These are phyloP conservation scores for Tothia fuscella DNA, from an alignment of 2,329 filamentous ascomycete genomes.

Conservation along the genomic window DNA sequence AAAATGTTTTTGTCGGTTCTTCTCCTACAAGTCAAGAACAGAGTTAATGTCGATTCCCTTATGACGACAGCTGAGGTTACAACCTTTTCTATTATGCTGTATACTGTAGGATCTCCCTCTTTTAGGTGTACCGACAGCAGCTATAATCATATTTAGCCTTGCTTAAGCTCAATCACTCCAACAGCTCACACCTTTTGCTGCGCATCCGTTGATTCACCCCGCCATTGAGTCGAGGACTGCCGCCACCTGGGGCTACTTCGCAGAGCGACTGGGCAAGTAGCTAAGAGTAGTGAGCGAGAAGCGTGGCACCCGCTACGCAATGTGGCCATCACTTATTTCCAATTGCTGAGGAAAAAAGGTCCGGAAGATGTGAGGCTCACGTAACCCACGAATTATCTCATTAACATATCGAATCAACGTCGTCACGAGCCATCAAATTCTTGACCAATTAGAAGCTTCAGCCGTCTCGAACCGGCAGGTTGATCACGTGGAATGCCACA, in stretches of 20 bases:
- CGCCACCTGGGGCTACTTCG: constrained; percentile 19
- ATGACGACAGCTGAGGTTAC: too few relatives aligned
- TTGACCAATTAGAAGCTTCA: too few relatives aligned
- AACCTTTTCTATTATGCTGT: constrained; percentile 86
- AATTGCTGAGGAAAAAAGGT: constrained; percentile 3
- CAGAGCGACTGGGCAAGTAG: constrained; percentile 16
- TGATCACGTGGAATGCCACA: too few relatives aligned
- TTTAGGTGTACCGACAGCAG: constrained; percentile 68
- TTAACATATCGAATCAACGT: too few relatives aligned
- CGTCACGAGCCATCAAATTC: too few relatives aligned
- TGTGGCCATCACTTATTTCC: too few relatives aligned
- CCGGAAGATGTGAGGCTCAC: neutral
- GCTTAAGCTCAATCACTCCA: neutral
- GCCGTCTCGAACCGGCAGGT: too few relatives aligned
- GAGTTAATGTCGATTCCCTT: neutral
- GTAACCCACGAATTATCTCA: too few relatives aligned
- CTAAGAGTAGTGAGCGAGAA: constrained; percentile 25
- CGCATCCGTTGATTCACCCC: constrained; percentile 22
- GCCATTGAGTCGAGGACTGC: constrained; percentile 32
- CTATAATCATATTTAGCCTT: constrained; percentile 32
- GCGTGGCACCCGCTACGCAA: constrained; percentile 28
- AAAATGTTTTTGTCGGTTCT: constrained; percentile 91
- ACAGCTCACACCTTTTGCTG: constrained; percentile 30
- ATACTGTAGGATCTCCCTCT: constrained; percentile 77
- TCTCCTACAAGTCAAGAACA: constrained; percentile 51